These are phyloP conservation scores for Mycena galericulata DNA, from an alignment of 768 basidiomycete species.

Conservation along the genomic window DNA sequence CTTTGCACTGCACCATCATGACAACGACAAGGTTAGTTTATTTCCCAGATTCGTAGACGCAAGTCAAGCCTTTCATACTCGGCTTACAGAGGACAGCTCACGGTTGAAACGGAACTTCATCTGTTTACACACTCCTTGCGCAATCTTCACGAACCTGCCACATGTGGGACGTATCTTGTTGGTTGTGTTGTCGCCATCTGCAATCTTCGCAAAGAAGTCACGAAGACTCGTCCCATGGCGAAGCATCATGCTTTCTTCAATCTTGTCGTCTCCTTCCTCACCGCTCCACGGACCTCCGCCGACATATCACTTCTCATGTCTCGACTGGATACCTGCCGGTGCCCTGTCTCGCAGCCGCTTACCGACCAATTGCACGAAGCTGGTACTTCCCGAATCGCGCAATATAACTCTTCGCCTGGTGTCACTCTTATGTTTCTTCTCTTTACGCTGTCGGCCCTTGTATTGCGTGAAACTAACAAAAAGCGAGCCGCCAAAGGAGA, in stretches of 20 bases:
- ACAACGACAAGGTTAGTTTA: no score
- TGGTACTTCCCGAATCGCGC: neutral
- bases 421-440: neutral
- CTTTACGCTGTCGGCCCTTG: neutral
- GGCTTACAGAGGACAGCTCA: neutral
- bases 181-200: neutral
- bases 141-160: neutral
- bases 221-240: neutral
- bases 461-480: neutral
- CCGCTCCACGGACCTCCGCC: neutral
- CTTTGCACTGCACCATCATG: neutral
- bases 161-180: conserved; percentile 6
- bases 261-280: neutral
- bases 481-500: neutral
- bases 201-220: neutral
- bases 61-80: neutral
- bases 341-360: neutral
- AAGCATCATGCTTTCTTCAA: neutral
- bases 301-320: neutral
- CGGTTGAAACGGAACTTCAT: neutral
- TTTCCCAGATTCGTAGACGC: no score
- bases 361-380: neutral
- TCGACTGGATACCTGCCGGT: neutral
- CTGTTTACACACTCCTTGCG: neutral
- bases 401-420: neutral